phyloP scores from a whole-genome alignment of 305 asterid species.

The Fraxinus dipetala region DNA sequence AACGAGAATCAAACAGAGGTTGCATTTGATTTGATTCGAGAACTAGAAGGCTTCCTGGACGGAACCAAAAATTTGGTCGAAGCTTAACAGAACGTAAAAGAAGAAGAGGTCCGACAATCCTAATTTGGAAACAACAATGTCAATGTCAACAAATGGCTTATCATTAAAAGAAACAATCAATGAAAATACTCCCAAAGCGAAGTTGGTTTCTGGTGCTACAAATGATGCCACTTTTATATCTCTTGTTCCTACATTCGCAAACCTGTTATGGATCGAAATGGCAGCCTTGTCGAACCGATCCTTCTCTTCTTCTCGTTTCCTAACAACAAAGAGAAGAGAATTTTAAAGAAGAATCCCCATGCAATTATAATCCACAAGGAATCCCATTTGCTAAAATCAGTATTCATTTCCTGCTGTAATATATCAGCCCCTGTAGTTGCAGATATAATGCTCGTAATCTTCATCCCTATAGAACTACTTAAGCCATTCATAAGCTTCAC shows the following conservation, averaged over 20 bases:
- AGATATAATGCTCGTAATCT: too few species aligned
- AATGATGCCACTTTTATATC: not conserved
- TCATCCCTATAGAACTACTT: too few species aligned
- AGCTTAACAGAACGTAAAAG: too few species aligned
- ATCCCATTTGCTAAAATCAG: not conserved
- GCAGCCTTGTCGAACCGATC: slow-evolving; percentile 25
- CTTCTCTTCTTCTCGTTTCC: not conserved
- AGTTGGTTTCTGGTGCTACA: slow-evolving; percentile 29
- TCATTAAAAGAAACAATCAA: slow-evolving; percentile 29
- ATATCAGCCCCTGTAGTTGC: too few species aligned
- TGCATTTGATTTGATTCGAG: slow-evolving; percentile 32
- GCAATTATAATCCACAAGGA: too few species aligned
- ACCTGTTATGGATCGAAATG: slow-evolving; percentile 29
- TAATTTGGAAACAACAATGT: not conserved
- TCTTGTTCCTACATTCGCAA: slow-evolving; percentile 25
- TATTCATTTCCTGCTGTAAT: too few species aligned
- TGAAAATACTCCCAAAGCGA: slow-evolving; percentile 26
- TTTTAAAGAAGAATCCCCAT: too few species aligned
- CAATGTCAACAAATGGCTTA: not conserved
- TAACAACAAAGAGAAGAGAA: not conserved
- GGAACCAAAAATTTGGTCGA: slow-evolving; percentile 24
- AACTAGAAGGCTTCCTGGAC: slow-evolving; percentile 14
- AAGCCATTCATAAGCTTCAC: too few species aligned
- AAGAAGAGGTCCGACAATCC: not conserved
- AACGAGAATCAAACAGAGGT: slow-evolving; percentile 31